These are phyloP conservation scores for Aquanectria penicillioides DNA, from an alignment of 2,329 filamentous ascomycete species.

Conservation along the genomic window DNA sequence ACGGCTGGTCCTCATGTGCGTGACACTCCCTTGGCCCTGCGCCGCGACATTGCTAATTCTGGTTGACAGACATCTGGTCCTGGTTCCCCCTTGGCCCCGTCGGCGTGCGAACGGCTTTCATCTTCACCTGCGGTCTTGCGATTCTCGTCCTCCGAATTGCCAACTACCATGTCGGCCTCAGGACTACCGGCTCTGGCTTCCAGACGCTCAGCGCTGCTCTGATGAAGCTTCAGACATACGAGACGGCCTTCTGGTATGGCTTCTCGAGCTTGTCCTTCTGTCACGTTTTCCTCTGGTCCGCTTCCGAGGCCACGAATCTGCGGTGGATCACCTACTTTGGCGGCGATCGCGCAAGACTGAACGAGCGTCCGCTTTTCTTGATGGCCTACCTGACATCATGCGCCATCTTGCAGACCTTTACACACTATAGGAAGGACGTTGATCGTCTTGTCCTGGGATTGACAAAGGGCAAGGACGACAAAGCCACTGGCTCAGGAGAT, in stretches of 20 bases:
- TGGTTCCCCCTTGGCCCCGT: constrained; percentile 85
- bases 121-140: constrained; percentile 80
- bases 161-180: constrained; percentile 79
- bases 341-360: constrained; percentile 79
- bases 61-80: constrained; percentile 76
- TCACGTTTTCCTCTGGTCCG: constrained; percentile 82
- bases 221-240: constrained; percentile 68
- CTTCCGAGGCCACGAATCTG: constrained; percentile 68
- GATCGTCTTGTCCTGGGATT: constrained; percentile 67
- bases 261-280: constrained; percentile 83
- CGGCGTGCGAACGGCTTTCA: constrained; percentile 77
- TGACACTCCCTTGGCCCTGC: constrained; percentile 27
- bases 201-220: constrained; percentile 70
- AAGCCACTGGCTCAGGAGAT: constrained; percentile 36
- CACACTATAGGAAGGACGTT: constrained; percentile 78
- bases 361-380: constrained; percentile 87
- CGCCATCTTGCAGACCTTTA: constrained; percentile 73
- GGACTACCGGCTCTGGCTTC: constrained; percentile 76
- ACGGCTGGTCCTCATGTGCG: constrained; percentile 76
- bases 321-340: constrained; percentile 77
- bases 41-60: constrained; percentile 20
- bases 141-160: constrained; percentile 88
- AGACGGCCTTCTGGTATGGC: constrained; percentile 80
- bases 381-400: constrained; percentile 75
- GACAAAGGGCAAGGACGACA: constrained; percentile 39